These are phyloP conservation scores for Fomitopsis pulvina DNA, from an alignment of 768 basidiomycete genomes.

Conservation along the genomic window DNA sequence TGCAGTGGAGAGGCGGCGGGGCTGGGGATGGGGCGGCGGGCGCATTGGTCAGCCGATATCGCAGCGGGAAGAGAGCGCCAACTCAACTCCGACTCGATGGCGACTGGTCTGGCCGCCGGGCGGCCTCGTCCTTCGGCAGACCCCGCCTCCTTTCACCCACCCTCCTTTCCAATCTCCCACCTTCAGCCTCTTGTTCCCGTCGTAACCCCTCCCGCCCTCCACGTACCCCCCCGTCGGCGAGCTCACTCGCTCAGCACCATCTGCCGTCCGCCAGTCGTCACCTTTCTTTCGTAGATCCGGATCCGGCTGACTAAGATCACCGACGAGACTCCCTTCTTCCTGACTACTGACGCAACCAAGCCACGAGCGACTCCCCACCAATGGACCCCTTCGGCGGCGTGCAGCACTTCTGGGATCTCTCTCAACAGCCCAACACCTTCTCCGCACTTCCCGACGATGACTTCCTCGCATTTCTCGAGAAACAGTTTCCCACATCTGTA, in stretches of 20 bases:
- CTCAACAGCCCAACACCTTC: constrained; percentile 46
- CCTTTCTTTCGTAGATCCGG: constrained; percentile 9
- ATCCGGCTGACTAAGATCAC: constrained; percentile 7
- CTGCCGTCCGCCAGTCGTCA: constrained; percentile 1
- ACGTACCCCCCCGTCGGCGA: constrained; percentile 2
- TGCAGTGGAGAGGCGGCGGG: not conserved
- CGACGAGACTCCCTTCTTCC: constrained; percentile 9
- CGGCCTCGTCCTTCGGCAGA: not conserved
- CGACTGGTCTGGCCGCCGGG: not conserved
- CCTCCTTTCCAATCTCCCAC: not conserved
- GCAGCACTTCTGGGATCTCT: constrained; percentile 59
- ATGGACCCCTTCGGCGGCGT: constrained; percentile 47
- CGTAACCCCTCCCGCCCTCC: not conserved
- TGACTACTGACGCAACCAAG: constrained; percentile 2
- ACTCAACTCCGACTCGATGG: not conserved
- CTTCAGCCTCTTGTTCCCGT: constrained; percentile 1
- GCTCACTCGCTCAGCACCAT: constrained; percentile 3
- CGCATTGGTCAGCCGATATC: not conserved
- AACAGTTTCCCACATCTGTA: constrained; percentile 51
- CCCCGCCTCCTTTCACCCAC: not conserved
- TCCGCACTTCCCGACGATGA: constrained; percentile 67
- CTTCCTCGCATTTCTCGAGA: constrained; percentile 70
- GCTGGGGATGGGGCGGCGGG: not conserved
- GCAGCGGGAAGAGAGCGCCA: not conserved
- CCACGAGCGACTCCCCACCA: constrained; percentile 2